Evolutionary conservation across 208 protist genomes (phyloP).

Genomic region (Endotrypanum monterogeii): DNA sequence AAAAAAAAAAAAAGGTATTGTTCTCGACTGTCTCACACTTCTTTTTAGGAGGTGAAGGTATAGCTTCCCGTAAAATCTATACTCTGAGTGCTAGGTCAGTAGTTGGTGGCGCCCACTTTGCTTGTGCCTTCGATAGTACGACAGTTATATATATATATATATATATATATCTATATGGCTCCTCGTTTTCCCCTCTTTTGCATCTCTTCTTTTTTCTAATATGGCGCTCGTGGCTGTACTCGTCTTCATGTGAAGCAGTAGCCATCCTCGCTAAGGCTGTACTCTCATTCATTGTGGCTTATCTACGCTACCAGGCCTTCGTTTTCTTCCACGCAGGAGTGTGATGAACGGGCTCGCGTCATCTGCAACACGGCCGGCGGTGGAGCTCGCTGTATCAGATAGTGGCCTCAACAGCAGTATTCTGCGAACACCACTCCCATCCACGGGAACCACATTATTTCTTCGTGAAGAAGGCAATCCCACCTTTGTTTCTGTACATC

Average conservation of each 20-base stretch:
- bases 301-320: neutral
- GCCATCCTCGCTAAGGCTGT: neutral
- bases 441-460: conserved; percentile 47
- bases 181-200: neutral
- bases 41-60: neutral
- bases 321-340: neutral
- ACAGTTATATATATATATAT: neutral
- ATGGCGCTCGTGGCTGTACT: neutral
- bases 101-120: too few species aligned
- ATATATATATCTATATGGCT: neutral
- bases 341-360: neutral
- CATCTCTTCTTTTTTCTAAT: neutral
- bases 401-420: neutral
- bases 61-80: neutral
- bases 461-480: conserved; percentile 46
- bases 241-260: neutral
- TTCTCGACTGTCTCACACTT: neutral
- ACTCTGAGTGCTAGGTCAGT: neutral
- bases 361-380: conserved; percentile 1
- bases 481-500: conserved; percentile 51
- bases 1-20: too few species aligned
- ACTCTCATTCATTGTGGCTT: neutral
- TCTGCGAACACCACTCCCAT: conserved; percentile 12
- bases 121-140: neutral
- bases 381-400: neutral